Evolutionary conservation across 345 rosid species (phyloP).

Genomic region (Syzygium jambos): DNA sequence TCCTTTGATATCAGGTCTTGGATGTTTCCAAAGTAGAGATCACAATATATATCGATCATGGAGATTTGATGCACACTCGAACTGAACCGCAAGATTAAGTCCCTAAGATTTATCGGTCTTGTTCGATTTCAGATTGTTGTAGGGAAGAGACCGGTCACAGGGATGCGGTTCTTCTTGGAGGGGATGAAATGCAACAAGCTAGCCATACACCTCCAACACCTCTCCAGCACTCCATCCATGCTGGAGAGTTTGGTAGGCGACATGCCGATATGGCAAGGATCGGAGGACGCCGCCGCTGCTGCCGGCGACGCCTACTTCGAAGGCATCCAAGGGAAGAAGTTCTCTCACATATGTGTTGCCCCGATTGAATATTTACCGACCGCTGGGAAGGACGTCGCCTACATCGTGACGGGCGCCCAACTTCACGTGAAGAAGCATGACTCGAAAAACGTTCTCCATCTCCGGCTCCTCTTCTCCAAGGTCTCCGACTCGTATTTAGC

Average conservation of each 20-base stretch:
- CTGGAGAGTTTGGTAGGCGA: conserved; percentile 47
- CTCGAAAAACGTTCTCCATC: conserved; percentile 67
- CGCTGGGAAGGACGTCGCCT: conserved; percentile 21
- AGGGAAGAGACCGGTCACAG: conserved; percentile 60
- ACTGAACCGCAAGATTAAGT: not conserved
- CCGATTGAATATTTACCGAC: conserved; percentile 46
- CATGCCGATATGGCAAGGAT: conserved; percentile 49
- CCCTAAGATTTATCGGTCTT: not conserved
- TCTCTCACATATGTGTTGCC: conserved; percentile 69
- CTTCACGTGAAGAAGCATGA: conserved; percentile 63
- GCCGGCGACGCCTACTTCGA: conserved; percentile 38
- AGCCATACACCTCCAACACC: conserved; percentile 73
- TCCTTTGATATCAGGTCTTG: not conserved
- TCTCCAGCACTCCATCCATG: conserved; percentile 41
- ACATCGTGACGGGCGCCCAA: conserved; percentile 88
- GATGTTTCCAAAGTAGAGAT: not conserved
- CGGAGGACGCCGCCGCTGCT: conserved; percentile 28
- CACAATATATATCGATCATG: not conserved
- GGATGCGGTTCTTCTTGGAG: conserved; percentile 79
- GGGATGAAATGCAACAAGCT: conserved; percentile 88
- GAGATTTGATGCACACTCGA: not conserved
- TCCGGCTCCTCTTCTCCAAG: conserved; percentile 54
- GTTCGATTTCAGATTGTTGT: conserved; percentile 33
- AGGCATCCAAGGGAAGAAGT: conserved; percentile 44
- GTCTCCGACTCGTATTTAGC: conserved; percentile 33